These are phyloP conservation scores for Rubroshorea leprosula DNA, from an alignment of 345 rosid genomes.

Conservation along the genomic window DNA sequence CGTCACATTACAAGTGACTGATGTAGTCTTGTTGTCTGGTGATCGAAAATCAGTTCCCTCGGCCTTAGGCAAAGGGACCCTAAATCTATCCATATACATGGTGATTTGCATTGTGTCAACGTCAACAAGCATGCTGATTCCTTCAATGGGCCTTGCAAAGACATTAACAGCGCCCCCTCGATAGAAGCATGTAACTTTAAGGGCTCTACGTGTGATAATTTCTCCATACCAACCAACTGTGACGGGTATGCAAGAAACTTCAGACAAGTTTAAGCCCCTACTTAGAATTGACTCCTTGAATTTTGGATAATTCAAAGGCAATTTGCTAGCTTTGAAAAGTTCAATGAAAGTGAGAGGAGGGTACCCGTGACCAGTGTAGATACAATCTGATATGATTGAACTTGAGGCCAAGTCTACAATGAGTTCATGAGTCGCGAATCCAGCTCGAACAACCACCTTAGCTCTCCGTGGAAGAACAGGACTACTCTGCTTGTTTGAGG, in stretches of 20 bases:
- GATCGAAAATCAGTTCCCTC: constrained; percentile 63
- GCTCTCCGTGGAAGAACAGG: constrained; percentile 42
- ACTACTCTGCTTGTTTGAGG: constrained; percentile 13
- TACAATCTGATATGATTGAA: constrained; percentile 25
- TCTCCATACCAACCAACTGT: constrained; percentile 80
- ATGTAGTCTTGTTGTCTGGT: constrained; percentile 17
- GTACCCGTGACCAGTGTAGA: constrained; percentile 51
- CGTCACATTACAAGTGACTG: constrained; percentile 31
- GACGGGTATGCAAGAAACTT: constrained; percentile 64
- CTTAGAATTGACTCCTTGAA: constrained; percentile 38
- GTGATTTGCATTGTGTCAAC: constrained; percentile 53
- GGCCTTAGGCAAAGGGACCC: constrained; percentile 57
- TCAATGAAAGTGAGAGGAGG: constrained; percentile 55
- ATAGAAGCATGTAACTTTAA: constrained; percentile 47
- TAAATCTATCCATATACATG: constrained; percentile 38
- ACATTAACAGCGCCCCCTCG: constrained; percentile 56
- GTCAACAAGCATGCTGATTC: constrained; percentile 47
- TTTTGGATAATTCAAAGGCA: constrained; percentile 39
- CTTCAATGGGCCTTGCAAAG: constrained; percentile 66
- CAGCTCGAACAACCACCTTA: constrained; percentile 46
- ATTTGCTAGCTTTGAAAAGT: constrained; percentile 37
- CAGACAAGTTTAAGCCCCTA: constrained; percentile 47
- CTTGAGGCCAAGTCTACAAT: constrained; percentile 37
- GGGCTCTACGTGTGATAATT: constrained; percentile 33
- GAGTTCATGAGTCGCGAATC: constrained; percentile 45